Evolutionary conservation across 2,329 filamentous ascomycete genomes (phyloP), one percentile per base, ranked within the genome.

Genomic region (Xylaria digitata): DNA sequence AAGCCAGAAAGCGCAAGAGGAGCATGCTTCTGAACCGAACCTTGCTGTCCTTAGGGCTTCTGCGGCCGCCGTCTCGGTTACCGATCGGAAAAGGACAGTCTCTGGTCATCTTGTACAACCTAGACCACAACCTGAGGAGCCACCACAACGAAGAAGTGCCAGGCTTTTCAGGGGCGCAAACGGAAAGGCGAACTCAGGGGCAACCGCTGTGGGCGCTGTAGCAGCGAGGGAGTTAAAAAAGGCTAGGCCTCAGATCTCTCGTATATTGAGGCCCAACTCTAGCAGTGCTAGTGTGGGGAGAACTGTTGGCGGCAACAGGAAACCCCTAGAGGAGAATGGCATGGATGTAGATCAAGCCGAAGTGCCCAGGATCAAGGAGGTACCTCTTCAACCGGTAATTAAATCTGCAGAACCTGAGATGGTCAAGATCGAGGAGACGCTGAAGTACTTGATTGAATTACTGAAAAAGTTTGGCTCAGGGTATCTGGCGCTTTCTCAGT

Each of bases 231-330:
- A 97, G 74, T 79, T 96, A 75, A 95, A 94, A 78, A 97, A 94
- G 82, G 91, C 91, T 70, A 93, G 91, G 74, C 91, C 92, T 70
- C 92, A 89, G 3, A 85, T 89, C 63, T 87, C 87, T 52, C 76
- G 90, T 80, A 79, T 90, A 80, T 74, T 94, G 83, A 84, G 91
- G 80, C 80, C 91, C 80, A 82, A 87, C 75, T 79, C 90, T 15
- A 89, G 89, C 66, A 83, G 87, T 17, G 88, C 92, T 3, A 93
- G 87, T 61, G 92, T 96, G 45, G 93, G 93, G 19, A 88, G 94
- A 73, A 92, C 95, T 62, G 93, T 97, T 50, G 97, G 94, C 77
- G 94, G 94, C 23, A 97, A 96, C 77, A 87, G 94, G 65, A 97
- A 96, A 77, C 90, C 90, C 2, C 69, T 86, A 23, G 87, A 89